Evolutionary conservation across 2,329 filamentous ascomycete species (phyloP).

Genomic region (Colletotrichum lindemuthianum): DNA sequence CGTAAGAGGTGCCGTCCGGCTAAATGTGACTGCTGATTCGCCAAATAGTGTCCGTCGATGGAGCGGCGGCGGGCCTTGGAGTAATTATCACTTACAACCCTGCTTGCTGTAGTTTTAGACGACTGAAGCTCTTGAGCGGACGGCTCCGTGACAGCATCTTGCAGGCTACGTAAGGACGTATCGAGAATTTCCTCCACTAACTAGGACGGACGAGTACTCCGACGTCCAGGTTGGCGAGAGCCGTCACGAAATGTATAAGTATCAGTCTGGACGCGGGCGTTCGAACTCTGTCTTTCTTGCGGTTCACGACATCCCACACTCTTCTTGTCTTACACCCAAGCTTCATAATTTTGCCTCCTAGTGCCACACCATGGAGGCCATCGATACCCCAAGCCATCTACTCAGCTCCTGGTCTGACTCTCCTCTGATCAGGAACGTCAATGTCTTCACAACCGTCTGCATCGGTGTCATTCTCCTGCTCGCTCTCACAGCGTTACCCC

Average conservation of each 20-base stretch:
- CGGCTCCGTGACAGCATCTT: not conserved
- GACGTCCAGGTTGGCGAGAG: too few relatives aligned
- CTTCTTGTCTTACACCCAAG: not conserved
- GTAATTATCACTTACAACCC: not conserved
- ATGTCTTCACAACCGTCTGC: conserved; percentile 17
- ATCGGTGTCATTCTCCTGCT: conserved; percentile 9
- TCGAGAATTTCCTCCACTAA: not conserved
- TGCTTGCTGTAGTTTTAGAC: not conserved
- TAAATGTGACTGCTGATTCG: not conserved
- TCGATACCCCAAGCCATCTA: not conserved
- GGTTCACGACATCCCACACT: not conserved
- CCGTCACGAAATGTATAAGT: not conserved
- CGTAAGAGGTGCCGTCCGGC: not conserved
- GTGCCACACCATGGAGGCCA: not conserved
- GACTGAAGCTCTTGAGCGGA: not conserved
- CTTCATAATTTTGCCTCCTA: not conserved
- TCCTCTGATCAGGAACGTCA: not conserved
- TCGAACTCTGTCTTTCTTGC: not conserved
- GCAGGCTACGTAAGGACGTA: too few relatives aligned
- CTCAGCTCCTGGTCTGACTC: not conserved
- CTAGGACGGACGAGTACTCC: not conserved
- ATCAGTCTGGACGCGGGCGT: not conserved
- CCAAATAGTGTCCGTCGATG: not conserved
- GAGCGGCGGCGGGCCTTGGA: not conserved
- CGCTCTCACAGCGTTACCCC: not conserved